These are phyloP conservation scores for Alternaria incomplexa DNA, from an alignment of 2,329 filamentous ascomycete species.

Conservation along the genomic window DNA sequence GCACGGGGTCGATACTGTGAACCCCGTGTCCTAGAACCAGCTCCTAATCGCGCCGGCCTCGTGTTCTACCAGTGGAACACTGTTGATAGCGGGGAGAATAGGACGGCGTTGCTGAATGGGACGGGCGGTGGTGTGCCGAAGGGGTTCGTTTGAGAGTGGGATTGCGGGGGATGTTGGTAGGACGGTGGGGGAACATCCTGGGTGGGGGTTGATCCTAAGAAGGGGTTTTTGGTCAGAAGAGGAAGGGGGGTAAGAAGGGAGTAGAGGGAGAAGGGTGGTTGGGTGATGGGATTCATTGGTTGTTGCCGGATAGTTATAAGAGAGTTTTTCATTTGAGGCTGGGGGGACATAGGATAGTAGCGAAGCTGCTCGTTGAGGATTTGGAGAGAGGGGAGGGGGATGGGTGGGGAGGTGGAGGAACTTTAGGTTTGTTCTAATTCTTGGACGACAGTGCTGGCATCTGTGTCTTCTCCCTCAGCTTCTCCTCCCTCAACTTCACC, in stretches of 20 bases:
- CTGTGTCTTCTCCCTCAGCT: background rate
- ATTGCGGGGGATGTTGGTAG: slow-evolving; percentile 32
- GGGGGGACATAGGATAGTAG: slow-evolving; percentile 31
- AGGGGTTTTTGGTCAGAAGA: slow-evolving; percentile 30
- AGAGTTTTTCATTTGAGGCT: slow-evolving; percentile 40
- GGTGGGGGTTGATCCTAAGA: slow-evolving; percentile 33
- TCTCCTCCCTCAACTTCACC: background rate
- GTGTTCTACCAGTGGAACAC: slow-evolving; percentile 44
- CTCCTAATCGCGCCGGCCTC: slow-evolving; percentile 31
- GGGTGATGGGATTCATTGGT: slow-evolving; percentile 31
- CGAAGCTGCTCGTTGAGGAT: background rate
- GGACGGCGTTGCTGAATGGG: slow-evolving; percentile 17
- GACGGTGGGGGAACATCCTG: slow-evolving; percentile 34
- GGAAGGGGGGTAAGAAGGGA: background rate
- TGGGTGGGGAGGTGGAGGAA: background rate
- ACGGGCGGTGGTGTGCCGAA: slow-evolving; percentile 8
- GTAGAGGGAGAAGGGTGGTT: background rate
- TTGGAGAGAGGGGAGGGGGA: background rate
- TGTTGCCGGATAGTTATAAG: slow-evolving; percentile 40
- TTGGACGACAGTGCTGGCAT: background rate
- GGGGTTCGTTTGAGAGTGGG: slow-evolving; percentile 34
- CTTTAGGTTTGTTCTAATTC: background rate
- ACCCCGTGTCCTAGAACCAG: background rate
- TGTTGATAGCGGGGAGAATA: slow-evolving; percentile 32
- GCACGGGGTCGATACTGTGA: background rate